These are phyloP conservation scores for Lindgomyces ingoldianus DNA, from an alignment of 495 filamentous ascomycete genomes.

Conservation along the genomic window DNA sequence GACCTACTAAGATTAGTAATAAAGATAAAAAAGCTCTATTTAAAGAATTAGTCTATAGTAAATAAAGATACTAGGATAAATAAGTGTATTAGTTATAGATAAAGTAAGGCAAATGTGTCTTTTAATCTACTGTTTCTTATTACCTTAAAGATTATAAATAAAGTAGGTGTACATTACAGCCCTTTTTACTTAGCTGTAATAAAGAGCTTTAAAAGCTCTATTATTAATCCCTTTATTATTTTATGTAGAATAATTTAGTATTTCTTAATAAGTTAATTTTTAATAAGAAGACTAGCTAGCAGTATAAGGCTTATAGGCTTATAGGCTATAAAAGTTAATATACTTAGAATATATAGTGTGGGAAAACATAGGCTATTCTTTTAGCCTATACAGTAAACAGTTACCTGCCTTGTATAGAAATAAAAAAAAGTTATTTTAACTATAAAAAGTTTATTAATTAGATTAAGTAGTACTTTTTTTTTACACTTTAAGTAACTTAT, in stretches of 20 bases:
- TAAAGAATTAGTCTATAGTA: background rate
- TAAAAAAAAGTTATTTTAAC: slow-evolving; percentile 3
- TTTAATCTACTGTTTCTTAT: background rate
- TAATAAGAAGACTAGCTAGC: slow-evolving; percentile 16
- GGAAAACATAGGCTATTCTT: slow-evolving; percentile 4
- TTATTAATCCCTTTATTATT: background rate
- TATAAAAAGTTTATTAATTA: slow-evolving; percentile 10
- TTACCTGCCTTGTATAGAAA: slow-evolving; percentile 10
- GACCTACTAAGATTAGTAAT: background rate
- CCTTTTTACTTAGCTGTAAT: background rate
- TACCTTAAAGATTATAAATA: background rate
- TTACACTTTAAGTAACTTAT: background rate
- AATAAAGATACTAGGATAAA: background rate
- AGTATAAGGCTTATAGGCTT: slow-evolving; percentile 1
- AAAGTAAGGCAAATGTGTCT: background rate
- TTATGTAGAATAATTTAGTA: slow-evolving; percentile 3
- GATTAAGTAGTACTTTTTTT: background rate
- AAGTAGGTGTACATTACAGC: background rate
- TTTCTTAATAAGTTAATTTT: slow-evolving; percentile 6
- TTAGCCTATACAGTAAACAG: slow-evolving; percentile 5
- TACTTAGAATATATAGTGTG: background rate
- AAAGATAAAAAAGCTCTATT: background rate
- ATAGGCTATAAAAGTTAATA: slow-evolving; percentile 2
- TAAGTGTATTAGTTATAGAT: background rate
- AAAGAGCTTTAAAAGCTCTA: background rate